Base-by-base conservation (phyloP, 306 rosid species). In the Trifolium subterraneum region DNA sequence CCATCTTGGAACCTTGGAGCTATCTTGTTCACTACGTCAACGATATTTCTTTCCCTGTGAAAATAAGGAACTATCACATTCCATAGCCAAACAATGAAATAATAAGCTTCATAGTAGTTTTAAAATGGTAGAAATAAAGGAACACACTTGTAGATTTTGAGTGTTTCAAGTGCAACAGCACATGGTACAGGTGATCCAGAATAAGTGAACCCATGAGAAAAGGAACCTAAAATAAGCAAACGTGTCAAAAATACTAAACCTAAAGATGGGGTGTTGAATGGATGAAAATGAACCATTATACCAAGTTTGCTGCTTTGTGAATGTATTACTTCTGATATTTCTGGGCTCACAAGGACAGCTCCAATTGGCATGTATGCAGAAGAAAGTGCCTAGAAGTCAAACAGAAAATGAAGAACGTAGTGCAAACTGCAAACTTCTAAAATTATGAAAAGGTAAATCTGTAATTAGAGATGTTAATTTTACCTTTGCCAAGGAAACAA, bases 401-500 rank as follows among this genome's bases (percentile, higher is more conserved):
- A 54, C 38, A 67, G 52, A 72, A 75, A 51, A 54, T 36, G 51
- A 79, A 70, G 45, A 79, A n/a, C 62, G 47, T 6, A 25, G 58
- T 61, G 39, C 22, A 22, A 16, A 45, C 19, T 61, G 39, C 22
- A 22, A 16, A 45, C 19, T 48, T 48, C n/a, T 39, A 44, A 63
- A 76, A 25, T 12, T 23, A 60, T 65, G 71, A 59, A 55, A 45
- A 42, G 18, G 67, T 25, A 73, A 56, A 59, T 66, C 36, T 27
- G 48, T 45, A 50, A 52, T 66, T 45, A 14, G 44, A 54, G 59
- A 29, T 60, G 52, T 15, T 58, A 78, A 74, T 58, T 69, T 76
- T 80, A 92, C 99, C 96, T 94, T 94, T 15, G 99, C 99, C 58
- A 92, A 0, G 9, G 99, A 87, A 47, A 94, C 97, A 70, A 94